These are phyloP conservation scores for Cryomyces antarcticus DNA, from an alignment of 495 filamentous ascomycete genomes.

Conservation along the genomic window DNA sequence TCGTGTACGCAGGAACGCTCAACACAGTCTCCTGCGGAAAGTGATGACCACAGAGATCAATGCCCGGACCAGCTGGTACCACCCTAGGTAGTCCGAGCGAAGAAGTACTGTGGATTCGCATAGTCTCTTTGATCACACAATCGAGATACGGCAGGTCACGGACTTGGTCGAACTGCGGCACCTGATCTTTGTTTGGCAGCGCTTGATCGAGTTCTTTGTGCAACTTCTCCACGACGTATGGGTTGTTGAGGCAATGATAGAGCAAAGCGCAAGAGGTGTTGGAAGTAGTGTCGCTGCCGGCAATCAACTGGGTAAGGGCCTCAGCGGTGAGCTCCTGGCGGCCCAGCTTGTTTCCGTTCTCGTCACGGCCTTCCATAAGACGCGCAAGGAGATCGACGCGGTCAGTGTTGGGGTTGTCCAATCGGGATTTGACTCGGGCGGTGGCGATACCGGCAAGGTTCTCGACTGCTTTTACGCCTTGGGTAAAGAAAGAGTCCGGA, in stretches of 20 bases:
- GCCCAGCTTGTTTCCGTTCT: constrained; percentile 50
- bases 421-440: constrained; percentile 54
- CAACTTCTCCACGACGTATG: constrained; percentile 49
- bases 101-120: constrained; percentile 78
- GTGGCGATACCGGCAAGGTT: constrained; percentile 53
- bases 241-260: constrained; percentile 50
- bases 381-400: constrained; percentile 67
- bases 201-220: constrained; percentile 52
- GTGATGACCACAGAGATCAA: constrained; percentile 34
- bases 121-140: constrained; percentile 68
- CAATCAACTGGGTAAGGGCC: constrained; percentile 77
- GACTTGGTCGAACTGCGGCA: constrained; percentile 51
- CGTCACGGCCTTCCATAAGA: constrained; percentile 73
- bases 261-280: constrained; percentile 80
- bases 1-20: constrained; percentile 69
- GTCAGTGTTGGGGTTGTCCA: constrained; percentile 38
- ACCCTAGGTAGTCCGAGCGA: constrained; percentile 72
- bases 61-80: constrained; percentile 40
- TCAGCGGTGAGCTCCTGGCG: constrained; percentile 71
- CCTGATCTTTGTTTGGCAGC: constrained; percentile 34
- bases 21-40: constrained; percentile 62
- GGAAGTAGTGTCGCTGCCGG: constrained; percentile 74
- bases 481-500: constrained; percentile 46
- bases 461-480: constrained; percentile 41
- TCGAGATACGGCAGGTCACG: constrained; percentile 60